Evolutionary conservation across 169 alveolate genomes (phyloP).

Genomic region (Eimeria maxima): DNA sequence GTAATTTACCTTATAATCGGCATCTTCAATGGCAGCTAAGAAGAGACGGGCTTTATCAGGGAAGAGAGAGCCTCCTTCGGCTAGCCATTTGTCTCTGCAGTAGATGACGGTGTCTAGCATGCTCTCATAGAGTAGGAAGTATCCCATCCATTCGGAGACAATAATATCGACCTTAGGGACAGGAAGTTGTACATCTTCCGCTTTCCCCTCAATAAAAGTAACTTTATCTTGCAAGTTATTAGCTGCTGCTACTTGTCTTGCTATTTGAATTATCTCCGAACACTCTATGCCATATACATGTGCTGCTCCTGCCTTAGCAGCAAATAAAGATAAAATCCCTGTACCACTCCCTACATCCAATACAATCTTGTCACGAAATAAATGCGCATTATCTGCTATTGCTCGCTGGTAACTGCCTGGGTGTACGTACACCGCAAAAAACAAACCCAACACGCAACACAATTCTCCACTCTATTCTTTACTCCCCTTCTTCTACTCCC

Average conservation of each 20-base stretch:
- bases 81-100: slow-evolving; percentile 98
- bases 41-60: slow-evolving; percentile 98
- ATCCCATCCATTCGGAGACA: slow-evolving; percentile 99
- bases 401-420: slow-evolving; percentile 96
- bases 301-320: slow-evolving; percentile 98
- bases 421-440: not conserved
- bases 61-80: slow-evolving; percentile 96
- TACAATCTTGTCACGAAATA: slow-evolving; percentile 97
- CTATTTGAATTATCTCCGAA: slow-evolving; percentile 97
- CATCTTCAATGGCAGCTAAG: slow-evolving; percentile 98
- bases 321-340: slow-evolving; percentile 98
- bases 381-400: slow-evolving; percentile 94
- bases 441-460: not conserved
- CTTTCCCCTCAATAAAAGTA: slow-evolving; percentile 97
- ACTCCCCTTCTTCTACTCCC: not conserved
- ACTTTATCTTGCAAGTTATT: slow-evolving; percentile 95
- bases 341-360: slow-evolving; percentile 99
- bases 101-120: slow-evolving; percentile 98
- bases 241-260: slow-evolving; percentile 94
- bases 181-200: slow-evolving; percentile 98
- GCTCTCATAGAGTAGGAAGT: slow-evolving; percentile 97
- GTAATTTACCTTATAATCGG: slow-evolving; percentile 92
- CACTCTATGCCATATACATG: slow-evolving; percentile 99
- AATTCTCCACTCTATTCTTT: not conserved
- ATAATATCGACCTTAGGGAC: slow-evolving; percentile 98